Base-by-base conservation (phyloP, 306 rosid species). In the Cicer judaicum region DNA sequence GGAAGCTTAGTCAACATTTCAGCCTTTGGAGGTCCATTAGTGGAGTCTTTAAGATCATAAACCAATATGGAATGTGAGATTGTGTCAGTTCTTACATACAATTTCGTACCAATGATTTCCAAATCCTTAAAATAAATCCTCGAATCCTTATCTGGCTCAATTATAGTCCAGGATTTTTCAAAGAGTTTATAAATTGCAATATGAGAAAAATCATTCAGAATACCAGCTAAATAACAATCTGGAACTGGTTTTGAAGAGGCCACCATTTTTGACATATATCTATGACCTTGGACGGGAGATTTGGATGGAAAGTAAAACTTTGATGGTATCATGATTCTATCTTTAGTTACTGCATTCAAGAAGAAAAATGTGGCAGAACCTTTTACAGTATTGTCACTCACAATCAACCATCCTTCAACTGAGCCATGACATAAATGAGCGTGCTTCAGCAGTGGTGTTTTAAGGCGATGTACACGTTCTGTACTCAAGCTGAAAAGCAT, bases 111-210 rank as follows among this genome's bases (percentile, higher is more conserved):
- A 4, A 71, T 11, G 12, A 71, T 39, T 55, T 71, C 65, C 52
- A 71, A 1, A 41, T 71, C 76, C 7, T 0, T 3, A 19, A 55
- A 72, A 12, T 15, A 0, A 48, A 8, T 5, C 14, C 11, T 15
- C 5, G 16, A 14, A 10, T 47, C 19, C 8, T 66, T 10, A 6
- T 70, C 16, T 38, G 50, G 1, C 8, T 52, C 49, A 10, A 52
- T 10, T n/a, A 36, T 29, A 36, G 6, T 9, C 63, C 63, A 70
- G 6, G 74, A 52, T 10, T 50, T 6, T 6, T 50, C 62, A 50
- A 54, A 36, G 8, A 38, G 16, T 10, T 29, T 53, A 53, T 40
- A 70, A 70, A 52, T 36, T 70, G 75, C 18, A 70, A 70, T 52
- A 15, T 70, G 64, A 53, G 18, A 39, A 68, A 1, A 29, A 39